A percentile compares a stretch with the other conserved stretches of the same genome.
phyloP scores from a whole-genome alignment of 2,329 filamentous ascomycete species.

The Fusarium siculi region DNA sequence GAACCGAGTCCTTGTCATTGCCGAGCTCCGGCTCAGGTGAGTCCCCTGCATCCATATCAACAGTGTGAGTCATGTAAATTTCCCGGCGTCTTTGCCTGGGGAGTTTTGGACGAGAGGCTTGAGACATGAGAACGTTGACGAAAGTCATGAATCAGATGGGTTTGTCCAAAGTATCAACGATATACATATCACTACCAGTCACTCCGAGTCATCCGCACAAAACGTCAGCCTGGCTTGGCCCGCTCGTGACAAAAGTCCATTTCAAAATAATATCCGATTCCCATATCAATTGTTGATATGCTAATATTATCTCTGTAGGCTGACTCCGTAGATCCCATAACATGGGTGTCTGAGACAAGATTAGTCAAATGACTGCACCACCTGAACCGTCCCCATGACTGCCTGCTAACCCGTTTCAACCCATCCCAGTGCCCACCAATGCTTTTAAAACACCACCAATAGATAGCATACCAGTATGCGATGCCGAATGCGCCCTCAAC shows the following conservation, averaged over 20 bases:
- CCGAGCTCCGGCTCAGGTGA: constrained; percentile 18
- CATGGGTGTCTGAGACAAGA: constrained; percentile 35
- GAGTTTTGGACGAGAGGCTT: constrained; percentile 15
- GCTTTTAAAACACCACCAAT: not conserved
- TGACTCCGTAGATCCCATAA: constrained; percentile 13
- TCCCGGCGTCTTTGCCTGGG: constrained; percentile 23
- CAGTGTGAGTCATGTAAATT: constrained; percentile 15
- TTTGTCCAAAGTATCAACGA: not conserved
- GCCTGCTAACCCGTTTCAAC: constrained; percentile 2
- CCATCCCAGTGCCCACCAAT: not conserved
- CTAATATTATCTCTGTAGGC: constrained; percentile 10
- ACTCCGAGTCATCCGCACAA: constrained; percentile 20
- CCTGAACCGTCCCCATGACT: constrained; percentile 28
- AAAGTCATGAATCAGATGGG: not conserved
- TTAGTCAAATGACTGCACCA: constrained; percentile 34
- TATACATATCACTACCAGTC: constrained; percentile 14
- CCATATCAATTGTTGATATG: constrained; percentile 11
- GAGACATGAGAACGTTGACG: constrained; percentile 24
- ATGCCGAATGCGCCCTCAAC: not conserved
- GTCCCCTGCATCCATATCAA: constrained; percentile 30
- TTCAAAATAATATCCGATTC: constrained; percentile 1
- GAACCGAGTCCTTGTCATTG: constrained; percentile 43
- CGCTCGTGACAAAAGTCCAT: constrained; percentile 28
- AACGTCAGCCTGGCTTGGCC: constrained; percentile 24
- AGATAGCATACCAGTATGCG: not conserved